Conservation (phyloP, 2,329 filamentous ascomycete genomes). For the Colletotrichum incanum region DNA sequence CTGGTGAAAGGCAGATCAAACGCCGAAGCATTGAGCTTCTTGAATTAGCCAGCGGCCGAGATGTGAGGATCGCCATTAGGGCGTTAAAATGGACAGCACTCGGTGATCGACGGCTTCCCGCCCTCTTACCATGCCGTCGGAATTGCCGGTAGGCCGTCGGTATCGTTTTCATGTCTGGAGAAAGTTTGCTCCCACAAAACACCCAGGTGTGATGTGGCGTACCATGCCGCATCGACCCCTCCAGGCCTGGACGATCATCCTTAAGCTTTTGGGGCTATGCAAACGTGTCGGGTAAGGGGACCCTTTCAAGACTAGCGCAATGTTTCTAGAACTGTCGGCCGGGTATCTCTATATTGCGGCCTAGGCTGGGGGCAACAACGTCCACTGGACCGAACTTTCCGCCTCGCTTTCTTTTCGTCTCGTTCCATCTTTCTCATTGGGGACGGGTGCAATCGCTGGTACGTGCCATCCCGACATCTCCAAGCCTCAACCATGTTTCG, state of each 20-base stretch:
- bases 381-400: constrained; percentile 12
- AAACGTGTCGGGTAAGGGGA: neutral
- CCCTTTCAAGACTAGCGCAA: constrained; percentile 12
- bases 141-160: neutral
- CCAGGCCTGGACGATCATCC: neutral
- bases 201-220: neutral
- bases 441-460: neutral
- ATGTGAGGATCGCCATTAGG: neutral
- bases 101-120: constrained; percentile 36
- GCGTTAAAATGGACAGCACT: constrained; percentile 8
- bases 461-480: neutral
- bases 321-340: constrained; percentile 12
- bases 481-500: neutral
- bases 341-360: neutral
- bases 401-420: constrained; percentile 12
- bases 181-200: neutral
- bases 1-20: neutral
- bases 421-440: neutral
- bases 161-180: neutral
- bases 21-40: neutral
- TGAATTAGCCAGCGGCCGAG: neutral
- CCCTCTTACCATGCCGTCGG: constrained; percentile 9
- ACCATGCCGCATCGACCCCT: neutral
- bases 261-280: constrained; percentile 23
- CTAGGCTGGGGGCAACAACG: neutral